Percentiles rank a stretch among this genome's conserved stretches.
Evolutionary conservation across 495 filamentous ascomycete species (phyloP).

Genomic region (Haplographium delicatum): DNA sequence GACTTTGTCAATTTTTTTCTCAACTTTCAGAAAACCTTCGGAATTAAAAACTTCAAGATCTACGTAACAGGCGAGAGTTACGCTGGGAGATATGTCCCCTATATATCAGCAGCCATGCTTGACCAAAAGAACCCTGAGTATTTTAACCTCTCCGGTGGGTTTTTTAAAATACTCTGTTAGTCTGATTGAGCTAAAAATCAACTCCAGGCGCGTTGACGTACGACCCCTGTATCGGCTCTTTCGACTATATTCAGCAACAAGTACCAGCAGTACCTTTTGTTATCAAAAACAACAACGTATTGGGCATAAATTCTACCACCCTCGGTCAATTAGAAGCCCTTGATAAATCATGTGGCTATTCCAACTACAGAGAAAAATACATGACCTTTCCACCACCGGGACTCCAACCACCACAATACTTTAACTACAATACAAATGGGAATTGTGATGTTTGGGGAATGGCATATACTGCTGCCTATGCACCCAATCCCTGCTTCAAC

Average conservation of each 20-base stretch:
- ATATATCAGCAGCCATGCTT: slow-evolving; percentile 48
- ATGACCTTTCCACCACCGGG: slow-evolving; percentile 51
- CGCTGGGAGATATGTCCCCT: slow-evolving; percentile 50
- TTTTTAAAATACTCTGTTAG: neutral
- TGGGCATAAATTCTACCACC: slow-evolving; percentile 52
- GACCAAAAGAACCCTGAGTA: slow-evolving; percentile 43
- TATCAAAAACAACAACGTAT: slow-evolving; percentile 44
- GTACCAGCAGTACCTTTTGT: slow-evolving; percentile 41
- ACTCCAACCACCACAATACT: slow-evolving; percentile 26
- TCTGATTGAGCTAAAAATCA: neutral
- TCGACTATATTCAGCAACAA: slow-evolving; percentile 20
- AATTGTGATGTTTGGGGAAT: slow-evolving; percentile 48
- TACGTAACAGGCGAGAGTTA: slow-evolving; percentile 61
- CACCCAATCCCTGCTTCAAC: slow-evolving; percentile 57
- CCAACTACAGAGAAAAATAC: slow-evolving; percentile 49
- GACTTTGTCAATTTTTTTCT: slow-evolving; percentile 61
- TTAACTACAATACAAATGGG: slow-evolving; percentile 7
- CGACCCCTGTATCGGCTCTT: slow-evolving; percentile 25
- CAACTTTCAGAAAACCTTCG: slow-evolving; percentile 57
- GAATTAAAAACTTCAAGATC: slow-evolving; percentile 55
- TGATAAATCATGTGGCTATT: slow-evolving; percentile 51
- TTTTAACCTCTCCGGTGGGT: slow-evolving; percentile 39
- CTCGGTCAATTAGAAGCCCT: slow-evolving; percentile 41
- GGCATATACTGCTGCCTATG: slow-evolving; percentile 39
- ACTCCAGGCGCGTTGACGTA: slow-evolving; percentile 13